A percentile compares a stretch with the other conserved stretches of the same genome.
phyloP scores from a whole-genome alignment of 31 red algal genomes.

The Porphyra umbilicalis region DNA sequence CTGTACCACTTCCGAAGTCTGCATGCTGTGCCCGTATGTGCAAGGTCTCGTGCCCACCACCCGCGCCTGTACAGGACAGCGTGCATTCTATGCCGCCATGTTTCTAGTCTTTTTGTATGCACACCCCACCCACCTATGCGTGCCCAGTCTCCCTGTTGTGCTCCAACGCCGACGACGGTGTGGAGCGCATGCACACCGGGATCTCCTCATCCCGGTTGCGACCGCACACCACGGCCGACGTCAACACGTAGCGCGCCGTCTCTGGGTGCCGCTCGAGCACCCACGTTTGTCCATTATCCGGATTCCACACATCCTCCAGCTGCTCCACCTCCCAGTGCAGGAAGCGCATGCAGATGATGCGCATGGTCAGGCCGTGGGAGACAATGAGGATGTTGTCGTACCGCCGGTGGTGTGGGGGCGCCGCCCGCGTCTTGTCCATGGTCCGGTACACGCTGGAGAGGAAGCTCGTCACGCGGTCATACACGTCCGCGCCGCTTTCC shows the following conservation, averaged over 20 bases:
- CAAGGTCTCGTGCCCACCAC: too few species aligned
- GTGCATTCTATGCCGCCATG: too few species aligned
- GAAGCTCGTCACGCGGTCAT: conserved; percentile 7
- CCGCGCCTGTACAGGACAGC: too few species aligned
- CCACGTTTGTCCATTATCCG: conserved; percentile 1
- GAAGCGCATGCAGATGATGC: conserved; percentile 3
- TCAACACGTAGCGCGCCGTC: not conserved
- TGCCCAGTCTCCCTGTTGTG: too few species aligned
- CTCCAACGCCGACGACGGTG: not conserved
- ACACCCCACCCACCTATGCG: too few species aligned
- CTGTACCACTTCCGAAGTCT: too few species aligned
- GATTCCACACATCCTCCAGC: conserved; percentile 10
- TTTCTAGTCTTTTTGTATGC: too few species aligned
- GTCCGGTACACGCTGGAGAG: not conserved
- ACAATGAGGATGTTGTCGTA: conserved; percentile 9
- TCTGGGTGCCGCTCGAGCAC: not conserved
- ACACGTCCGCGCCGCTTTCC: conserved; percentile 10
- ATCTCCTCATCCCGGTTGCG: not conserved
- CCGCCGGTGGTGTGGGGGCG: not conserved
- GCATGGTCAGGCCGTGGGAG: conserved; percentile 4
- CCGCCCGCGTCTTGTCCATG: not conserved
- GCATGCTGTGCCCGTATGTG: too few species aligned
- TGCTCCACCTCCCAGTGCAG: conserved; percentile 12
- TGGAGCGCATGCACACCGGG: not conserved
- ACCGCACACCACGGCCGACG: not conserved